phyloP scores from a whole-genome alignment of 768 basidiomycete genomes.

The Amanita polypyramis region DNA sequence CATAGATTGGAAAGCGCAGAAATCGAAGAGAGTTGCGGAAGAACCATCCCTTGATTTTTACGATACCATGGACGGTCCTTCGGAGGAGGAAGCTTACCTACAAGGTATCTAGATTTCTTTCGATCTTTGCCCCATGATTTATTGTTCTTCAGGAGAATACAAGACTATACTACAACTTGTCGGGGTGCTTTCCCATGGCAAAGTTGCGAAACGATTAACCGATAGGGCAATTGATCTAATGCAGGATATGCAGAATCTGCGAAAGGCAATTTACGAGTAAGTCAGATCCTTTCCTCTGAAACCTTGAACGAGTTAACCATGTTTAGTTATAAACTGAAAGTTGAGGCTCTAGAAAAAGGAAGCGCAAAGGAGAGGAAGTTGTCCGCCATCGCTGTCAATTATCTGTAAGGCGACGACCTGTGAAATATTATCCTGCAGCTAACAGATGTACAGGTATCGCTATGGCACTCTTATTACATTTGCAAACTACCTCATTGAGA shows the following conservation, averaged over 20 bases:
- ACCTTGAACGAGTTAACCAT: conserved; percentile 3
- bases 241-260: conserved; percentile 95
- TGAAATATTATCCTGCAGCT: background rate
- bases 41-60: conserved; percentile 32
- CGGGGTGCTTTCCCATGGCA: conserved; percentile 84
- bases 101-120: conserved; percentile 41
- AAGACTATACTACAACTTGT: conserved; percentile 94
- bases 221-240: conserved; percentile 86
- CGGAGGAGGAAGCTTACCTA: conserved; percentile 82
- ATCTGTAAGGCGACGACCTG: conserved; percentile 42
- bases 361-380: conserved; percentile 70
- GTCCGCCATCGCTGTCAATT: conserved; percentile 74
- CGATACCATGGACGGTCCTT: conserved; percentile 70
- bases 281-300: conserved; percentile 16
- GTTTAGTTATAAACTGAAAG: conserved; percentile 80
- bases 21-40: conserved; percentile 28
- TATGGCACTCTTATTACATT: conserved; percentile 92
- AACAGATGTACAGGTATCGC: conserved; percentile 44
- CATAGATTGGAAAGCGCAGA: conserved; percentile 42
- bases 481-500: conserved; percentile 88
- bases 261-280: conserved; percentile 92
- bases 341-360: conserved; percentile 72
- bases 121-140: background rate
- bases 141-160: conserved; percentile 68
- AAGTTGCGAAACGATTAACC: conserved; percentile 82